A percentile compares a stretch with the other conserved stretches of the same genome.
Evolutionary conservation across 257 asterid species (phyloP).

Genomic region (Nicotiana obtusifolia): DNA sequence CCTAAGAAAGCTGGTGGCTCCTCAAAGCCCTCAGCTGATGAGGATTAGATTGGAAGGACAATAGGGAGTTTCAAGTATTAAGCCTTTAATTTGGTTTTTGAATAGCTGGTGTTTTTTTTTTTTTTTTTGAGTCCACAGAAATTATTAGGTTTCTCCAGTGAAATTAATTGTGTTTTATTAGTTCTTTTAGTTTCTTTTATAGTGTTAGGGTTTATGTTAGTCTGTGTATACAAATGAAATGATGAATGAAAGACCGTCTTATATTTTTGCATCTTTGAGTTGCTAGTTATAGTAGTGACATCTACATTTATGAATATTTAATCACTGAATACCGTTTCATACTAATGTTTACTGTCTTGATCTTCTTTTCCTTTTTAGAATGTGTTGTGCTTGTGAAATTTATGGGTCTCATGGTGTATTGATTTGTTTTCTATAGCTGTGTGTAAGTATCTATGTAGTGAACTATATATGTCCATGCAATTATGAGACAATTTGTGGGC

Average conservation of each 20-base stretch:
- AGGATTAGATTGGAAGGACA: slow-evolving; percentile 32
- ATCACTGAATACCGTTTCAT: not conserved
- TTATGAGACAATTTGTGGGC: not conserved
- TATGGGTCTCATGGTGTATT: not conserved
- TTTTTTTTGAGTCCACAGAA: not conserved
- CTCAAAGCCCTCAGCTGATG: slow-evolving; percentile 48
- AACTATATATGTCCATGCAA: not conserved
- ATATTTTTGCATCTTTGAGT: not conserved
- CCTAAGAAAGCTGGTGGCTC: slow-evolving; percentile 70
- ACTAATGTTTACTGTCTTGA: not conserved
- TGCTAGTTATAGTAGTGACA: not conserved
- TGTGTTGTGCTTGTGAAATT: not conserved
- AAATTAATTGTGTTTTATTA: not conserved
- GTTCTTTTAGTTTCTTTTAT: not conserved
- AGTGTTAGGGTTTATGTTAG: slow-evolving; percentile 12
- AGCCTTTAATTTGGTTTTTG: not conserved
- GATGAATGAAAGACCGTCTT: not conserved
- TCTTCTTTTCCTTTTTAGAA: not conserved
- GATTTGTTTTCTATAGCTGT: not conserved
- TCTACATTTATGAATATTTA: not conserved
- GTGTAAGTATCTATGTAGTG: not conserved
- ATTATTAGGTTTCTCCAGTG: not conserved
- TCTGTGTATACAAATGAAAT: slow-evolving; percentile 18
- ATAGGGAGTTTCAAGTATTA: not conserved
- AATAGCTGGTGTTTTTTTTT: not conserved